Percentiles rank a stretch among this genome's conserved stretches.
Evolutionary conservation across 2,329 filamentous ascomycete genomes (phyloP).

Genomic region (Beauveria brongniartii): DNA sequence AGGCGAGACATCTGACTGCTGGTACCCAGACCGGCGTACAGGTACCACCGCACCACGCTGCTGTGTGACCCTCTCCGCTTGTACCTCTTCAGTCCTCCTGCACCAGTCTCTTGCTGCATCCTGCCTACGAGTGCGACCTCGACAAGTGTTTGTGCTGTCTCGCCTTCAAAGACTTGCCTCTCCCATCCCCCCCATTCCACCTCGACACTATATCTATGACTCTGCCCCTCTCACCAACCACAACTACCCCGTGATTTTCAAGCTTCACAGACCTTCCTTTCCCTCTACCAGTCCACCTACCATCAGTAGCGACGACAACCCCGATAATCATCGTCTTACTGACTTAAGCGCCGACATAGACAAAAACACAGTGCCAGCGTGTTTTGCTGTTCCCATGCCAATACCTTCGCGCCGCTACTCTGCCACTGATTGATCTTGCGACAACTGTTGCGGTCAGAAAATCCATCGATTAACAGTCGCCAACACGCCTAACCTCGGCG

Average conservation of each 20-base stretch:
- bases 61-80: background rate
- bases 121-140: constrained; percentile 4
- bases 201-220: background rate
- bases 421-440: background rate
- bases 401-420: background rate
- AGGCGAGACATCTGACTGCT: constrained; percentile 7
- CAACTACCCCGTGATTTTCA: background rate
- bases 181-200: constrained; percentile 6
- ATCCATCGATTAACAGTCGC: background rate
- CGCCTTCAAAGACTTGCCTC: constrained; percentile 4
- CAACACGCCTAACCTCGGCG: background rate
- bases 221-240: constrained; percentile 1
- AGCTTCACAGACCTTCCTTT: background rate
- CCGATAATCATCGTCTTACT: background rate
- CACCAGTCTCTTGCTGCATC: constrained; percentile 1
- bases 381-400: background rate
- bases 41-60: constrained; percentile 1
- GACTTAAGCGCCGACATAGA: background rate
- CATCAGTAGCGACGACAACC: background rate
- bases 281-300: background rate
- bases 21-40: constrained; percentile 1
- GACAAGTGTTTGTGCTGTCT: constrained; percentile 4
- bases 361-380: background rate
- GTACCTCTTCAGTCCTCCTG: background rate
- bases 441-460: background rate